Percentiles rank a stretch among this genome's conserved stretches.
These are phyloP conservation scores for Mucor saturninus DNA, from an alignment of 371 early-diverging fungal genomes.

Conservation along the genomic window DNA sequence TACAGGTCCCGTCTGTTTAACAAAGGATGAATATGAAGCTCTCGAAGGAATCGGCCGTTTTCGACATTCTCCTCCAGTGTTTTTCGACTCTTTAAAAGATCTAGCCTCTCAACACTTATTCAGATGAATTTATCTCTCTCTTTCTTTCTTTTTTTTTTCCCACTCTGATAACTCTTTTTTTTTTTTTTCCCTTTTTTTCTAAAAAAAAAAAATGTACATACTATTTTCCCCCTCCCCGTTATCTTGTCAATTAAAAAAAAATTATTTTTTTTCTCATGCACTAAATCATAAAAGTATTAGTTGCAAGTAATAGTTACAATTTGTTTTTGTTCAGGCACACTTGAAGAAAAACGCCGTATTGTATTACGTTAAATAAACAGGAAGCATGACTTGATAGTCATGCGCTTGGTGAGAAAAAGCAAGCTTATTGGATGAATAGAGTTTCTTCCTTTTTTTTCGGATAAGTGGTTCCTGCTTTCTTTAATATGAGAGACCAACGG, in stretches of 20 bases:
- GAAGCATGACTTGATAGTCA: slow-evolving; percentile 18
- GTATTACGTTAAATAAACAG: slow-evolving; percentile 7
- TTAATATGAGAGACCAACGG: too few species aligned
- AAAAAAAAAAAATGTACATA: slow-evolving; percentile 1
- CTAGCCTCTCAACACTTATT: slow-evolving; percentile 7
- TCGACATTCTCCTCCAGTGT: slow-evolving; percentile 27
- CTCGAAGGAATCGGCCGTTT: slow-evolving; percentile 44
- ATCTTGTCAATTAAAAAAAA: background rate
- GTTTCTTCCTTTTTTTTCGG: background rate
- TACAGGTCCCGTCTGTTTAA: slow-evolving; percentile 15
- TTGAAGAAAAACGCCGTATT: background rate
- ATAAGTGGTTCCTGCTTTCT: slow-evolving; percentile 14
- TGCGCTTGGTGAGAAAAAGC: slow-evolving; percentile 17
- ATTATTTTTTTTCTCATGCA: background rate
- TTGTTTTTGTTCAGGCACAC: slow-evolving; percentile 1
- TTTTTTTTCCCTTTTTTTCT: too few species aligned
- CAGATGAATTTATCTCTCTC: slow-evolving; percentile 1
- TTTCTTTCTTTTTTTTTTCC: slow-evolving; percentile 4
- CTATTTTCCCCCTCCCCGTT: background rate
- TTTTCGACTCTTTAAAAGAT: slow-evolving; percentile 31
- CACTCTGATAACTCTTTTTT: background rate
- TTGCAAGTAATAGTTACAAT: too few species aligned
- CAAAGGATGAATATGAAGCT: slow-evolving; percentile 50
- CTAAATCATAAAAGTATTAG: background rate
- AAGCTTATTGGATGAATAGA: background rate